Conservation (phyloP, 2,329 filamentous ascomycete genomes). For the Fusarium tjaetaba region DNA sequence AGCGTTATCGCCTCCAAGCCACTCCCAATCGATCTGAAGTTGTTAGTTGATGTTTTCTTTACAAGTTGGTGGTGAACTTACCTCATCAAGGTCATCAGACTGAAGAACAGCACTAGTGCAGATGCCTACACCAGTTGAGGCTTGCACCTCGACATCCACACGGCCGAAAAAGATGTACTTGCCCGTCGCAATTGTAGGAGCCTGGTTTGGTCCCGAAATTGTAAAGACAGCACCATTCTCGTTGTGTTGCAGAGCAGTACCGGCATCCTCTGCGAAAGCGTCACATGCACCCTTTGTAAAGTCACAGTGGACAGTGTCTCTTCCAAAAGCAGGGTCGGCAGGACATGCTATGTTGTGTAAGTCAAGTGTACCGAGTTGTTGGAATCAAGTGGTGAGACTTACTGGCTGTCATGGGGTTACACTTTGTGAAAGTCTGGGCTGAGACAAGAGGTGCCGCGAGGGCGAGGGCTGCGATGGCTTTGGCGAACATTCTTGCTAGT, state of each 20-base stretch:
- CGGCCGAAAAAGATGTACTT: slow-evolving; percentile 90
- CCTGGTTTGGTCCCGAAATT: slow-evolving; percentile 66
- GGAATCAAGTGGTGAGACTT: neutral
- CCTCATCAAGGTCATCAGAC: slow-evolving; percentile 76
- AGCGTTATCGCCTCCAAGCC: slow-evolving; percentile 74
- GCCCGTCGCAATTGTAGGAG: slow-evolving; percentile 71
- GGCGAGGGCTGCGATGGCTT: slow-evolving; percentile 27
- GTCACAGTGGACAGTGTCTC: slow-evolving; percentile 65
- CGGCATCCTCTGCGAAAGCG: slow-evolving; percentile 38
- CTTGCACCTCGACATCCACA: slow-evolving; percentile 75
- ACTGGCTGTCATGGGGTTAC: slow-evolving; percentile 35
- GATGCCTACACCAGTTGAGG: slow-evolving; percentile 77
- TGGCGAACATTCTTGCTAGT: slow-evolving; percentile 29
- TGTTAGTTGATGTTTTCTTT: slow-evolving; percentile 3
- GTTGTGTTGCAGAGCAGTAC: slow-evolving; percentile 41
- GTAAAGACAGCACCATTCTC: slow-evolving; percentile 53
- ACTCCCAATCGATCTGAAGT: slow-evolving; percentile 81
- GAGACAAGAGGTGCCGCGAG: slow-evolving; percentile 33
- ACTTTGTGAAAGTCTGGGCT: slow-evolving; percentile 36
- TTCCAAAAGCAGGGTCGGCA: slow-evolving; percentile 73
- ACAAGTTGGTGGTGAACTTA: neutral
- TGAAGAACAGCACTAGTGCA: slow-evolving; percentile 81
- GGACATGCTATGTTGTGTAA: slow-evolving; percentile 58
- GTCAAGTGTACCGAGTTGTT: neutral
- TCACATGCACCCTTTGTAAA: slow-evolving; percentile 70